phyloP scores from a whole-genome alignment of 768 basidiomycete genomes.

The Crucibulum laeve region DNA sequence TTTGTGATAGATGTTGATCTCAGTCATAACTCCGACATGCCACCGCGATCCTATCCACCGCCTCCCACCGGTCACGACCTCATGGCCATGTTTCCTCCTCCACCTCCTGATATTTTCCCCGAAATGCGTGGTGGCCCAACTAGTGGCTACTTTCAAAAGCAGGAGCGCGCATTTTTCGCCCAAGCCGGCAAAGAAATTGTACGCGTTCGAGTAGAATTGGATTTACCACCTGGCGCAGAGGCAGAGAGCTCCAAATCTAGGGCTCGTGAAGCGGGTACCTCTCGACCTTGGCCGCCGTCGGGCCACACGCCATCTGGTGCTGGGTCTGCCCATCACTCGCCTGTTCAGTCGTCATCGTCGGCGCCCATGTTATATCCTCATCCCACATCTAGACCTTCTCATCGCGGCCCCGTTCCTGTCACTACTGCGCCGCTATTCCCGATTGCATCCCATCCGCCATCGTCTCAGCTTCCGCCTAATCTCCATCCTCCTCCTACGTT shows the following conservation, averaged over 20 bases:
- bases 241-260: conserved; percentile 22
- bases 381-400: conserved; percentile 27
- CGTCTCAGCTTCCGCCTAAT: conserved; percentile 25
- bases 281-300: conserved; percentile 22
- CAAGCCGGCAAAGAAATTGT: conserved; percentile 76
- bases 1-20: conserved; percentile 56
- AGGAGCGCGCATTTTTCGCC: conserved; percentile 80
- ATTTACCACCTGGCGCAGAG: conserved; percentile 37
- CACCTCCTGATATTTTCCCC: conserved; percentile 53
- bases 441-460: conserved; percentile 22
- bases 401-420: conserved; percentile 26
- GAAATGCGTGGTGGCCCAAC: conserved; percentile 63
- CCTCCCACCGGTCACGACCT: conserved; percentile 80
- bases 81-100: conserved; percentile 80
- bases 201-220: conserved; percentile 68
- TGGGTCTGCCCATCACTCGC: conserved; percentile 26
- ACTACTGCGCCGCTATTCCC: conserved; percentile 28
- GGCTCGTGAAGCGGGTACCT: conserved; percentile 10
- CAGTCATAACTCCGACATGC: conserved; percentile 42
- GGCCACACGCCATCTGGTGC: conserved; percentile 3
- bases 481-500: conserved; percentile 27
- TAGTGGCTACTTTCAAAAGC: conserved; percentile 66
- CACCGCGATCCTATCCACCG: conserved; percentile 60
- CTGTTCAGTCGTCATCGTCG: conserved; percentile 23
- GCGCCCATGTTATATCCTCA: conserved; percentile 28